Percentiles rank a stretch among this genome's conserved stretches.
phyloP scores from a whole-genome alignment of 2,329 filamentous ascomycete species.

The Neophaeococcomyces aloes region DNA sequence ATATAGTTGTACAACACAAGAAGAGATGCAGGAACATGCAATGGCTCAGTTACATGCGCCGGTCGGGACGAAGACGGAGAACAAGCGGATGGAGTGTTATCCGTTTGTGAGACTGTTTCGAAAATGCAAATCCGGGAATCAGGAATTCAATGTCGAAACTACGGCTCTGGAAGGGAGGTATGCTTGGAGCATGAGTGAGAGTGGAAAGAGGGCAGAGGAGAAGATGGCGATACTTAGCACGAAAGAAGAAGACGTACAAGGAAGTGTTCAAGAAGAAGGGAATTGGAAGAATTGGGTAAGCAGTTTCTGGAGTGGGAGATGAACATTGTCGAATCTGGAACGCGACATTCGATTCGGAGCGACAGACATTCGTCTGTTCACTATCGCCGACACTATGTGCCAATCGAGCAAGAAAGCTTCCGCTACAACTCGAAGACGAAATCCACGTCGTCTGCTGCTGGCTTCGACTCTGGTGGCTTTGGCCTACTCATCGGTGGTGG shows the following conservation, averaged over 20 bases:
- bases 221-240: not conserved
- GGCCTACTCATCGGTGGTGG: slow-evolving; percentile 5
- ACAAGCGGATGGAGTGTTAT: not conserved
- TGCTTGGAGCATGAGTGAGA: slow-evolving; percentile 25
- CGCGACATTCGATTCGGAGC: slow-evolving; percentile 15
- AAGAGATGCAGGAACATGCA: slow-evolving; percentile 22
- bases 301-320: slow-evolving; percentile 16
- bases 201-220: slow-evolving; percentile 11
- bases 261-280: slow-evolving; percentile 9
- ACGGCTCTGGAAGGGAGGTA: slow-evolving; percentile 47
- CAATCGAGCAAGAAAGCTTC: slow-evolving; percentile 1
- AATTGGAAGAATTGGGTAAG: slow-evolving; percentile 1
- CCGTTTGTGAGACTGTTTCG: slow-evolving; percentile 8
- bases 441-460: slow-evolving; percentile 10
- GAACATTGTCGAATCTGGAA: slow-evolving; percentile 8
- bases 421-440: slow-evolving; percentile 9
- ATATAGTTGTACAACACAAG: slow-evolving; percentile 49
- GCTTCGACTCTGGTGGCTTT: not conserved
- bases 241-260: slow-evolving; percentile 5
- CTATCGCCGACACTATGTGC: slow-evolving; percentile 19
- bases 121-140: slow-evolving; percentile 12
- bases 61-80: not conserved
- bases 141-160: slow-evolving; percentile 47
- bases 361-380: slow-evolving; percentile 3
- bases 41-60: not conserved